Percentiles rank a stretch among this genome's conserved stretches.
Conservation (phyloP, 495 filamentous ascomycete genomes). For the Neurospora cerealis region DNA sequence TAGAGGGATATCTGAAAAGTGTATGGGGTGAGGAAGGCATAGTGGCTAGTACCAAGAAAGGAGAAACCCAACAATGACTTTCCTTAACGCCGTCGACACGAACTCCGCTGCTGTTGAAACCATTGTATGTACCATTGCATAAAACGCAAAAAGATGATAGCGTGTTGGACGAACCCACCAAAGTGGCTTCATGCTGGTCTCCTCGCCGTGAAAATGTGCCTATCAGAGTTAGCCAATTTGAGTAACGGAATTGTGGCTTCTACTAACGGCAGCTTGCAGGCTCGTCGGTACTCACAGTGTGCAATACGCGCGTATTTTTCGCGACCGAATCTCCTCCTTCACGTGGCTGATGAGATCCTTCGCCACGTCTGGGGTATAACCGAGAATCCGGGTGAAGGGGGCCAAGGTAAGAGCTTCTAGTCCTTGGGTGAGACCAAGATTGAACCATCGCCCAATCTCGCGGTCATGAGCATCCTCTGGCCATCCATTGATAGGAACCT, state of each 20-base stretch:
- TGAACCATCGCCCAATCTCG: constrained; percentile 77
- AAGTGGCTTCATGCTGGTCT: constrained; percentile 9
- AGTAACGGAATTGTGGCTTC: not conserved
- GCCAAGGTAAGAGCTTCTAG: constrained; percentile 66
- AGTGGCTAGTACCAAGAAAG: not conserved
- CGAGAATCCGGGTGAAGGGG: constrained; percentile 57
- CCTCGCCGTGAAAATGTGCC: constrained; percentile 23
- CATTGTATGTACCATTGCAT: not conserved
- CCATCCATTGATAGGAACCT: constrained; percentile 73
- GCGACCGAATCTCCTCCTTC: constrained; percentile 58
- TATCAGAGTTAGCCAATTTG: constrained; percentile 7
- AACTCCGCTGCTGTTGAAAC: not conserved
- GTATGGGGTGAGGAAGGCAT: not conserved
- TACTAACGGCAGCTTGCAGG: constrained; percentile 11
- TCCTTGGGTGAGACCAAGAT: constrained; percentile 61
- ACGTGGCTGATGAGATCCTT: constrained; percentile 50
- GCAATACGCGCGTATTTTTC: constrained; percentile 54
- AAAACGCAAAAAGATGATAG: not conserved
- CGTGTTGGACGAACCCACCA: not conserved
- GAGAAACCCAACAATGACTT: not conserved
- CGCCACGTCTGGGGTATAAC: constrained; percentile 59
- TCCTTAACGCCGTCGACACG: not conserved
- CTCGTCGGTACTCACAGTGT: constrained; percentile 50
- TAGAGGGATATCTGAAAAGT: not conserved
- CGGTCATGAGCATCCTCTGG: constrained; percentile 55